A percentile compares a stretch with the other conserved stretches of the same genome.
phyloP scores from a whole-genome alignment of 148 eudicot genomes.

The Chenopodium quinoa region DNA sequence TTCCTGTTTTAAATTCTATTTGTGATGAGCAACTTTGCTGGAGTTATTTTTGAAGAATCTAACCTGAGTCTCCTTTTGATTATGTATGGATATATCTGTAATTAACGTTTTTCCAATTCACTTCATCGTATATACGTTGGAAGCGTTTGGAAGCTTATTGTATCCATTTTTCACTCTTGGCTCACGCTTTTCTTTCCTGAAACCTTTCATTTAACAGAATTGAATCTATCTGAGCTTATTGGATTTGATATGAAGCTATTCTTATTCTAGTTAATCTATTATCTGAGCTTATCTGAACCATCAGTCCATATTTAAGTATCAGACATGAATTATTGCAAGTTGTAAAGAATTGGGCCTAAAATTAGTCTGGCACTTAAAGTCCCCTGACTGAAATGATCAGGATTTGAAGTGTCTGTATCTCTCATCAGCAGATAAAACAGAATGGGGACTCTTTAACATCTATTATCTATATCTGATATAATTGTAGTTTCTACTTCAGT shows the following conservation, averaged over 20 bases:
- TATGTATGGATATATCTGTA: no score
- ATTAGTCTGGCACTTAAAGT: neutral
- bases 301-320: no score
- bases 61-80: neutral
- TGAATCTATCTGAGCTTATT: neutral
- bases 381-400: neutral
- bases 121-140: neutral
- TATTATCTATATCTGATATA: neutral
- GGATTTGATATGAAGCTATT: neutral
- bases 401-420: neutral
- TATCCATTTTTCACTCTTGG: neutral
- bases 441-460: constrained; percentile 8
- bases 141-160: neutral
- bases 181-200: neutral
- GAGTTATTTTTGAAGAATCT: neutral
- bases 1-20: neutral
- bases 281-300: neutral
- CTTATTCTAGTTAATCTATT: neutral
- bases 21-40: neutral
- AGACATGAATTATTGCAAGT: neutral
- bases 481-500: neutral
- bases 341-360: neutral
- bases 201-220: neutral
- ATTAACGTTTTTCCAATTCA: neutral
- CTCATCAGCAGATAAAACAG: neutral